These are phyloP conservation scores for Rosa lucieae DNA, from an alignment of 306 rosid species.

Conservation along the genomic window DNA sequence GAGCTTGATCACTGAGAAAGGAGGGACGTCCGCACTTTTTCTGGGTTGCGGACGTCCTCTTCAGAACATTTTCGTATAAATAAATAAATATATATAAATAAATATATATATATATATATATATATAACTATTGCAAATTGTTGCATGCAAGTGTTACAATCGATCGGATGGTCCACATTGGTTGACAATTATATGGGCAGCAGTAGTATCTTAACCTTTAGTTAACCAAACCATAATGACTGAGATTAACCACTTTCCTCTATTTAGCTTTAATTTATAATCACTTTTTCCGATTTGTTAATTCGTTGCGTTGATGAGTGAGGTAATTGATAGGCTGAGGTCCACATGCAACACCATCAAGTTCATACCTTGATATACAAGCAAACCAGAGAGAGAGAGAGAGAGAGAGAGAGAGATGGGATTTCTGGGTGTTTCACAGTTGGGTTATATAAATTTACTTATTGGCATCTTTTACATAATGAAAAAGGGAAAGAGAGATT, in stretches of 20 bases:
- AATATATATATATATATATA: background rate
- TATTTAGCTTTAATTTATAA: background rate
- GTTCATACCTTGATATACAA: conserved; percentile 32
- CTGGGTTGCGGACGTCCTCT: no score
- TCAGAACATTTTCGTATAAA: no score
- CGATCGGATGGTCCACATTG: background rate
- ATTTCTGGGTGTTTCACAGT: conserved; percentile 1
- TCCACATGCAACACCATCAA: conserved; percentile 32
- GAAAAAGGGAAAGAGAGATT: conserved; percentile 31
- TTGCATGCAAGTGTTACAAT: background rate
- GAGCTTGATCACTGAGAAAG: no score
- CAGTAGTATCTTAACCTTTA: background rate
- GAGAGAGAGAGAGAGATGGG: background rate
- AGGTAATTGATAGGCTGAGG: background rate
- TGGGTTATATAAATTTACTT: conserved; percentile 18
- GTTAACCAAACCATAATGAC: conserved; percentile 24
- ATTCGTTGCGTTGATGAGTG: conserved; percentile 16
- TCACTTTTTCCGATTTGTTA: conserved; percentile 2
- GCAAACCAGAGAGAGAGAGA: background rate
- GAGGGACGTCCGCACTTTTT: no score
- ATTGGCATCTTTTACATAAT: conserved; percentile 30
- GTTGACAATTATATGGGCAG: background rate
- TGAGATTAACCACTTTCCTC: conserved; percentile 9
- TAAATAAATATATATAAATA: background rate
- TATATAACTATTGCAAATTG: background rate